Evolutionary conservation across 2,329 filamentous ascomycete species (phyloP), one percentile per base, ranked within the genome.

Genomic region (Colletotrichum cordylinicola): DNA sequence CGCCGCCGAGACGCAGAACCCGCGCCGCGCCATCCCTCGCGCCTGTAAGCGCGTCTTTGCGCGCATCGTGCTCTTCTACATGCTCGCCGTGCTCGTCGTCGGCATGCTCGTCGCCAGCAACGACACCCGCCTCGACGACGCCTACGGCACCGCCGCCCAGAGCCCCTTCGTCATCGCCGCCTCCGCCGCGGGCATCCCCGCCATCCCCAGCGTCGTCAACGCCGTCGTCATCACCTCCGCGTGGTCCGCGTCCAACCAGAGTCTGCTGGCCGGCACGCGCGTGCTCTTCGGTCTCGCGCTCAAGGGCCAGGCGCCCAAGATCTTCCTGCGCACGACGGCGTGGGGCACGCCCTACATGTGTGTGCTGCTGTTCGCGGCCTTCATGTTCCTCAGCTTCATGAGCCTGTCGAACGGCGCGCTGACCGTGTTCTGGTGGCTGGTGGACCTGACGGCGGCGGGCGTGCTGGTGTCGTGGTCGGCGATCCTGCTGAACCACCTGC

Each of bases 371-470:
- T 83, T 91, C 43, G 90, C 91, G 1, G 87, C 92, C 93, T 13
- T 95, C 77, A 80, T 88, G 6, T 89, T 93, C 24, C 85, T 95
- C 29, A 89, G 90, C 21, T 95, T 94, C 81, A 76, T 75, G 74
- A 92, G 93, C 80, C 87, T 94, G 62, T 91, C 88, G 37, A 90
- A 89, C 79, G 83, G 86, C 70, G 88, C 91, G 1, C 86, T 91
- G 3, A 88, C 91, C 35, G 93, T 94, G 18, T 91, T 91, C 81
- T 90, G 89, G 80, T 91, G 90, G 90, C 89, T 91, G 79, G 87
- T 90, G 78, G 90, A 90, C 79, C 82, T 91, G 39, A 90, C 88
- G 67, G 90, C 84, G 39, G 83, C 88, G 6, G 88, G 87, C 1
- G 88, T 88, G 12, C 85, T 90, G 78, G 89, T 90, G 74, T 89